Conservation (phyloP, 2,329 filamentous ascomycete species). For the Stachybotrys chartarum region DNA sequence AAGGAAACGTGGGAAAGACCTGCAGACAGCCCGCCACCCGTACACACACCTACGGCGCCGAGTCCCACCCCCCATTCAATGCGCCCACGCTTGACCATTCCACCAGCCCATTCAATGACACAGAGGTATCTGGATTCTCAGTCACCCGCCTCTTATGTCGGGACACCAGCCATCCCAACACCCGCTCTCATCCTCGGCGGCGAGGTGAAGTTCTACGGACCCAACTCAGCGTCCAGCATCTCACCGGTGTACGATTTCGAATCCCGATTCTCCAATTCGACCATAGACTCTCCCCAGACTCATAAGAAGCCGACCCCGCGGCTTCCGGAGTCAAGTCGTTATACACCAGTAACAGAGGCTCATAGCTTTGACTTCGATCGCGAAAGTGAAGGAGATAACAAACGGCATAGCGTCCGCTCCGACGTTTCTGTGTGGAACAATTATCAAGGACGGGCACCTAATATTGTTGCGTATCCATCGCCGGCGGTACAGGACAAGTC, state of each 20-base stretch:
- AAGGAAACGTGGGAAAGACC: not conserved
- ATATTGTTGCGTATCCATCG: not conserved
- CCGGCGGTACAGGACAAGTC: not conserved
- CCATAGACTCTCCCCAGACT: not conserved
- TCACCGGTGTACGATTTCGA: not conserved
- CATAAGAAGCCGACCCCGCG: not conserved
- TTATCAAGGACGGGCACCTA: conserved; percentile 6
- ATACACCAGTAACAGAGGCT: not conserved
- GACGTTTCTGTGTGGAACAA: conserved; percentile 14
- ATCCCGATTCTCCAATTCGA: not conserved
- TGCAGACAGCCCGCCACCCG: conserved; percentile 1
- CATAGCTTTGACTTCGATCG: not conserved
- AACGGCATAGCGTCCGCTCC: conserved; percentile 11
- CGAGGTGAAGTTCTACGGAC: too few relatives aligned
- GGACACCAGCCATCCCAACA: too few relatives aligned
- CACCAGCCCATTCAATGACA: not conserved
- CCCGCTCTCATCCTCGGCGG: too few relatives aligned
- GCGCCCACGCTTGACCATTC: conserved; percentile 14
- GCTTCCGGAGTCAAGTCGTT: not conserved
- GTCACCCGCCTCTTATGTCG: too few relatives aligned
- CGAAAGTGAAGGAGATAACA: conserved; percentile 1
- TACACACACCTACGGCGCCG: conserved; percentile 25
- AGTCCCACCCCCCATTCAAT: conserved; percentile 22
- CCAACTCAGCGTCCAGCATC: not conserved
- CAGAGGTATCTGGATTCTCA: not conserved